Evolutionary conservation across 768 basidiomycete species (phyloP), one percentile per base, ranked within the genome.

Genomic region (Pisolithus sp.): DNA sequence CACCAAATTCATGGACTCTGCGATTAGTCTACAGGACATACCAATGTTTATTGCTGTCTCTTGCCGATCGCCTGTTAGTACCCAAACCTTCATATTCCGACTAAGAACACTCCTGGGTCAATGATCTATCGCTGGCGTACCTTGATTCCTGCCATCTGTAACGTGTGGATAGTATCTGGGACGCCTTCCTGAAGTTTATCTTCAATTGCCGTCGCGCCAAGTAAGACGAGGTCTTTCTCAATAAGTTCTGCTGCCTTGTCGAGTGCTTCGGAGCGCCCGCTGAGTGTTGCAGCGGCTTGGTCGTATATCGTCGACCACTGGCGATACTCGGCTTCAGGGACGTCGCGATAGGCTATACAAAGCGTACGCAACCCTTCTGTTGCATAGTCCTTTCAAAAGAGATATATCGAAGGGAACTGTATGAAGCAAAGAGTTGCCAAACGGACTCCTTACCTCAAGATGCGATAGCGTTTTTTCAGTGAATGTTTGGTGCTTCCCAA

Each of bases 21-120:
- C 92, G 47, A 99, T 98, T 61, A 99, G 69, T 56, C 93, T 81
- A 73, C 96, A 98, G 2, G 93, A 95, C 79, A 98, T 85, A 48
- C 96, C 96, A 57, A 99, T 98, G 62, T 99, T 99, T 70, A 99
- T 97, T 15, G 96, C 96, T 1, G 96, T 99, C 70, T 99, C 96
- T 72, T 99, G 96, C 57, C 96, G 76, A 68, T 99, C 96, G 1
- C 96, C 96, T 2, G 96, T 99, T 47, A 99, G 72, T 7, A 99
- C 94, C 96, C 96, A 99, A 17, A 99, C 85, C 85, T 88, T 23
- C 30, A n/a, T 20, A 57, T 15, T 26, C 58, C 34, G 30, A 43
- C 24, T n/a, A 7, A 51, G 46, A 48, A n/a, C 18, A 26, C 51
- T 58, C 15, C 21, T 26, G 23, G 17, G 24, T 9, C 39, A 39